Percentiles rank a stretch among this genome's conserved stretches.
phyloP scores from a whole-genome alignment of 352 stramenopile species.

The Blastocystis sp. region DNA sequence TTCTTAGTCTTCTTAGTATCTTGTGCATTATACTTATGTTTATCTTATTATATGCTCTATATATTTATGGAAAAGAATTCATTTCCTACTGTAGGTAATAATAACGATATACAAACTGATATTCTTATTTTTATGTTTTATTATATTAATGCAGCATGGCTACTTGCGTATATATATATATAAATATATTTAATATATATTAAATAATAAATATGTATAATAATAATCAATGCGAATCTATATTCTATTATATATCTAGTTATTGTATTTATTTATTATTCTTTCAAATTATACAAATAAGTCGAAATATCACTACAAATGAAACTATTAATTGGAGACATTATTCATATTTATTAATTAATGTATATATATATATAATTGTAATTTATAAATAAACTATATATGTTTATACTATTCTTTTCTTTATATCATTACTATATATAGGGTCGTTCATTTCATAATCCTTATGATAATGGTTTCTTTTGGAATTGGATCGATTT shows the following conservation, averaged over 20 bases:
- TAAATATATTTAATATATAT: too few species aligned
- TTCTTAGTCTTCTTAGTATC: conserved; percentile 23
- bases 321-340: conserved; percentile 36
- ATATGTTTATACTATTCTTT: too few species aligned
- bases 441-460: conserved; percentile 27
- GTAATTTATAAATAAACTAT: too few species aligned
- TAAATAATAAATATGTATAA: too few species aligned
- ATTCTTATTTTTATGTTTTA: background rate
- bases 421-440: background rate
- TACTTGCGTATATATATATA: conserved; percentile 10
- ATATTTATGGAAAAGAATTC: background rate
- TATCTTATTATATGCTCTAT: conserved; percentile 11
- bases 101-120: background rate
- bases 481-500: conserved; percentile 36
- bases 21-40: conserved; percentile 1
- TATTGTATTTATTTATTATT: conserved; percentile 26
- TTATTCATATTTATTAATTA: conserved; percentile 27
- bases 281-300: conserved; percentile 10
- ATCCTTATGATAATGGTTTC: conserved; percentile 32
- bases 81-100: background rate
- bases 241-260: too few species aligned
- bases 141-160: conserved; percentile 20
- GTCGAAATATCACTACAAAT: conserved; percentile 28
- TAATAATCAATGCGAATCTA: too few species aligned
- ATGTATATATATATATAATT: too few species aligned